Base-by-base conservation (phyloP, 495 filamentous ascomycete species). In the Penicillium turbatum region DNA sequence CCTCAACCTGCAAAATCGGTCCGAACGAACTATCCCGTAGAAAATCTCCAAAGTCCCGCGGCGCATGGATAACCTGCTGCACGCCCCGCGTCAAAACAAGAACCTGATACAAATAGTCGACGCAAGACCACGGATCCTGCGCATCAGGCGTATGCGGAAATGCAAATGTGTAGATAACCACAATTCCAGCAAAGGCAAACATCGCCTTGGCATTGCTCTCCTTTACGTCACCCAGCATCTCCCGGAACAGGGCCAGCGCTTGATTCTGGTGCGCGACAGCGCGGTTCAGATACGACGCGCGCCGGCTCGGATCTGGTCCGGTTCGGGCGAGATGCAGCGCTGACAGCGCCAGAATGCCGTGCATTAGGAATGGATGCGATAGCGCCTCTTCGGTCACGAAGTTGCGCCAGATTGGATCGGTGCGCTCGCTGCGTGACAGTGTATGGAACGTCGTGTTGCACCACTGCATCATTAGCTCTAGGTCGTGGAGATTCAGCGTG, bases 91-190 rank as follows among this genome's bases (percentile, higher is more conserved):
- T 64, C 11, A 79, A 56, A 12, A 72, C 60, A 11, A 78, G 67
- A 24, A 75, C 71, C 36, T 79, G 74, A 16, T 70, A 59, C 24
- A 75, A 48, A 48, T 76, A 73, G 39, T 74, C 69, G 29, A 74
- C 54, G 36, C 61, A 71, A 48, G 60, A 57, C 64, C 66, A 68
- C 0, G 64, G 66, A 41, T 73, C 73, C 17, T 66, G 62, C 21
- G 55, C 63, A 13, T 73, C 65, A 0, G 73, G 68, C 0, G 64
- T 56, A 34, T 72, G 69, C 0, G 74, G 74, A 38, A 77, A 77
- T 0, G 71, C 79, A 40, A 80, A 78, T 2, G 75, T 70, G 52
- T 80, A 80, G 9, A 79, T 61, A 26, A 76, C 75, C 21, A 78
- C 70, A 19, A 82, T 63, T 19, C 72, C 64, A 1, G 77, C 70